A percentile compares a stretch with the other conserved stretches of the same genome.
phyloP scores from a whole-genome alignment of 2,329 filamentous ascomycete genomes.

The Nakataea oryzae region DNA sequence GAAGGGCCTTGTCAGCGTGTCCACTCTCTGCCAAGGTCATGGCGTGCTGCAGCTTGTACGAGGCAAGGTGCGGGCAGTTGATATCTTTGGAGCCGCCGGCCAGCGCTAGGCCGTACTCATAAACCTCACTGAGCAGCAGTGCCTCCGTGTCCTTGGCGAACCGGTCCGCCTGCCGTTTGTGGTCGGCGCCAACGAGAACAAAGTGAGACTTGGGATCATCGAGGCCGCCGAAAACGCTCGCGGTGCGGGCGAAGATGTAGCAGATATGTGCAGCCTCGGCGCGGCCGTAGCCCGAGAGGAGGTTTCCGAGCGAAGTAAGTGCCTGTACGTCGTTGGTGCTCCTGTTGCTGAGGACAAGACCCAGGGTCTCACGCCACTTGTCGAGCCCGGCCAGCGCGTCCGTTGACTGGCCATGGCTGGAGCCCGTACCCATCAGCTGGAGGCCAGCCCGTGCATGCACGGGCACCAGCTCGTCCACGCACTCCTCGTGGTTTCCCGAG shows the following conservation, averaged over 20 bases:
- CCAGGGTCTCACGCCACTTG: slow-evolving; percentile 86
- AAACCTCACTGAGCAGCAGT: slow-evolving; percentile 90
- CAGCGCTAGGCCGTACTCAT: slow-evolving; percentile 79
- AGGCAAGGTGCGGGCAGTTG: slow-evolving; percentile 69
- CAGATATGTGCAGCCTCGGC: slow-evolving; percentile 90
- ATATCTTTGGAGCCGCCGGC: slow-evolving; percentile 44
- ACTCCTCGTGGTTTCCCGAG: slow-evolving; percentile 88
- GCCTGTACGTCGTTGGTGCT: slow-evolving; percentile 70
- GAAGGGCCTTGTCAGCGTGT: slow-evolving; percentile 68
- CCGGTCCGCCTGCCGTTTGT: slow-evolving; percentile 58
- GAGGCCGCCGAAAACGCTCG: slow-evolving; percentile 65
- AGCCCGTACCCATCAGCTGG: slow-evolving; percentile 74
- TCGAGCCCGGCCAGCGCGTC: slow-evolving; percentile 79
- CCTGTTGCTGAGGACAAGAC: slow-evolving; percentile 78
- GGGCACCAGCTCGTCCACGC: slow-evolving; percentile 89
- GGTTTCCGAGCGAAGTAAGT: slow-evolving; percentile 66
- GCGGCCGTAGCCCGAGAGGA: slow-evolving; percentile 77
- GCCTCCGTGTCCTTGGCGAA: slow-evolving; percentile 74
- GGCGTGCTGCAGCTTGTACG: slow-evolving; percentile 87
- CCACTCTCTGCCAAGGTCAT: slow-evolving; percentile 76
- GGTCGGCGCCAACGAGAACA: slow-evolving; percentile 71
- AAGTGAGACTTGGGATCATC: slow-evolving; percentile 74
- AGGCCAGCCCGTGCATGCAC: slow-evolving; percentile 85
- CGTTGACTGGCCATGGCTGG: slow-evolving; percentile 43
- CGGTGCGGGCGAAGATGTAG: slow-evolving; percentile 71